A percentile compares a stretch with the other conserved stretches of the same genome.
phyloP scores from a whole-genome alignment of 1,139 yeast genomes.

The Blastobotrys indianensis region DNA sequence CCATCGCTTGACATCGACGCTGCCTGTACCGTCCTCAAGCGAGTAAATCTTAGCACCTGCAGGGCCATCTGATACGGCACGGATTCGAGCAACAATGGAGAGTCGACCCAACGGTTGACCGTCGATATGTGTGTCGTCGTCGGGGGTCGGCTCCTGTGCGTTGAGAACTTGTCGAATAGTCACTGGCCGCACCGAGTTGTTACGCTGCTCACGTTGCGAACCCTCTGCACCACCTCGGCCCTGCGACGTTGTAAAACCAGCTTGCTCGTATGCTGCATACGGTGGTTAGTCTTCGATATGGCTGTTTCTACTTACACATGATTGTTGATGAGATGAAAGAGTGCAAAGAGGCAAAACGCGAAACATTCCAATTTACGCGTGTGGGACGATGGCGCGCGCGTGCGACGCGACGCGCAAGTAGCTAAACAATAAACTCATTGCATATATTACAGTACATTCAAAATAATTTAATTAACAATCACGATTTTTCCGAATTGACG shows the following conservation, averaged over 20 bases:
- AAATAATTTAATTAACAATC: too few relatives aligned
- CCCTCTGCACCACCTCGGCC: conserved; percentile 1
- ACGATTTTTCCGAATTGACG: background rate
- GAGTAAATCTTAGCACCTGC: conserved; percentile 53
- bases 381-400: too few relatives aligned
- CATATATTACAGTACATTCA: background rate
- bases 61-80: conserved; percentile 41
- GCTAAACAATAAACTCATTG: too few relatives aligned
- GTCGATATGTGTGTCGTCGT: conserved; percentile 66
- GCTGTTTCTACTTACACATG: too few relatives aligned
- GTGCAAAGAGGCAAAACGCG: too few relatives aligned
- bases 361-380: too few relatives aligned
- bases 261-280: conserved; percentile 6
- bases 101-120: conserved; percentile 58
- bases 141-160: conserved; percentile 58
- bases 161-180: conserved; percentile 75
- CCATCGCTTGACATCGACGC: conserved; percentile 57
- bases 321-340: too few relatives aligned
- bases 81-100: conserved; percentile 58
- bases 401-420: too few relatives aligned
- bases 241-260: conserved; percentile 7
- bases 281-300: too few relatives aligned
- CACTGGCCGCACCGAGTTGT: conserved; percentile 58
- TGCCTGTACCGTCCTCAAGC: conserved; percentile 83
- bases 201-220: conserved; percentile 4